phyloP scores from a whole-genome alignment of 2,329 filamentous ascomycete species.

The Apiospora sp. region DNA sequence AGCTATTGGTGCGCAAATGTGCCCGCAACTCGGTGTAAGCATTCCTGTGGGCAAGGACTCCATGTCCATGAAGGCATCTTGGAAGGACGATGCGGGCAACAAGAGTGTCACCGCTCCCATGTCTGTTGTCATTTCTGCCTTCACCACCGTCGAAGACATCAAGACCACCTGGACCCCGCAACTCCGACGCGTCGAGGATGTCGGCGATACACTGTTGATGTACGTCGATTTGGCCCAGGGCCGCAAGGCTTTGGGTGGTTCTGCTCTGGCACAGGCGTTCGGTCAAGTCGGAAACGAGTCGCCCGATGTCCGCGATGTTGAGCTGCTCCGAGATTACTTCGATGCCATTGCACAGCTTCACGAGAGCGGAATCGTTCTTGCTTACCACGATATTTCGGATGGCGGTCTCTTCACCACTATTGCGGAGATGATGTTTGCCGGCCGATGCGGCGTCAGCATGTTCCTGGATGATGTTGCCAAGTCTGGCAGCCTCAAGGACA shows the following conservation, averaged over 20 bases:
- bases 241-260: constrained; percentile 85
- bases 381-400: constrained; percentile 94
- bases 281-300: constrained; percentile 84
- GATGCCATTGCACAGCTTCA: constrained; percentile 78
- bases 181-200: constrained; percentile 81
- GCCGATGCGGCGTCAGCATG: constrained; percentile 85
- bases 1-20: constrained; percentile 91
- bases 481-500: constrained; percentile 66
- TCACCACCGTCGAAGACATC: constrained; percentile 83
- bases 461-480: constrained; percentile 78
- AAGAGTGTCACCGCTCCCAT: constrained; percentile 93
- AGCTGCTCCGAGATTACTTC: constrained; percentile 88
- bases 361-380: constrained; percentile 72
- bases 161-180: constrained; percentile 93
- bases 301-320: constrained; percentile 84
- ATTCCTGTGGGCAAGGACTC: constrained; percentile 99
- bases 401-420: constrained; percentile 91
- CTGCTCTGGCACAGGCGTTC: constrained; percentile 88
- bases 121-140: constrained; percentile 90
- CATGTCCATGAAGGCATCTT: constrained; percentile 98
- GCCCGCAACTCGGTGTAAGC: constrained; percentile 86
- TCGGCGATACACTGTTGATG: constrained; percentile 87
- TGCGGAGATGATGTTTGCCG: constrained; percentile 98
- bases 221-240: constrained; percentile 90
- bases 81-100: constrained; percentile 76